phyloP scores from a whole-genome alignment of 176 grass and related monocot genomes.

The Musa beccarii region DNA sequence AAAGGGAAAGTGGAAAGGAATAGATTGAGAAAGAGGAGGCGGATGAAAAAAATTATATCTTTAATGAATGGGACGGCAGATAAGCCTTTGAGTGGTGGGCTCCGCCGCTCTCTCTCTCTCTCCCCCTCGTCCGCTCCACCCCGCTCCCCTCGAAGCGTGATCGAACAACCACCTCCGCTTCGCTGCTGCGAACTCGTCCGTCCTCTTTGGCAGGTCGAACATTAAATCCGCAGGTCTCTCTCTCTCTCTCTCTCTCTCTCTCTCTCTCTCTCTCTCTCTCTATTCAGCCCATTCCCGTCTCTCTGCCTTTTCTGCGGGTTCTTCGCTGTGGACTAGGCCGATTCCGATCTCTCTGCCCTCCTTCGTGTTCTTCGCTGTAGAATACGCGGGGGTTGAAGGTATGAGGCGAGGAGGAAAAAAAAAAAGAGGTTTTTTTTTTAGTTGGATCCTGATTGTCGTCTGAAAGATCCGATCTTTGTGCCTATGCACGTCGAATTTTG shows the following conservation, averaged over 20 bases:
- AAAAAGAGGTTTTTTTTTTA: background rate
- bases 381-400: background rate
- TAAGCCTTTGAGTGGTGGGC: background rate
- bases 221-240: conserved; percentile 1
- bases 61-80: background rate
- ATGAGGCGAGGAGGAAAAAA: background rate
- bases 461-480: background rate
- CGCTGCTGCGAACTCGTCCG: background rate
- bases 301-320: background rate
- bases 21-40: too few relatives aligned
- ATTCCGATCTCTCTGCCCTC: background rate
- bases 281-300: background rate
- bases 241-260: background rate
- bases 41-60: too few relatives aligned
- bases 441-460: background rate
- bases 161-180: too few relatives aligned
- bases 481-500: background rate
- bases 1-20: too few relatives aligned
- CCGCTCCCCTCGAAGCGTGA: background rate
- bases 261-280: background rate
- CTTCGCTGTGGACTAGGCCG: background rate
- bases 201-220: background rate
- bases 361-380: background rate
- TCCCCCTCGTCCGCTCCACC: background rate
- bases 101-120: background rate